Percentiles rank a stretch among this genome's conserved stretches.
Evolutionary conservation across 345 rosid species (phyloP).

Genomic region (Kandelia obovata): DNA sequence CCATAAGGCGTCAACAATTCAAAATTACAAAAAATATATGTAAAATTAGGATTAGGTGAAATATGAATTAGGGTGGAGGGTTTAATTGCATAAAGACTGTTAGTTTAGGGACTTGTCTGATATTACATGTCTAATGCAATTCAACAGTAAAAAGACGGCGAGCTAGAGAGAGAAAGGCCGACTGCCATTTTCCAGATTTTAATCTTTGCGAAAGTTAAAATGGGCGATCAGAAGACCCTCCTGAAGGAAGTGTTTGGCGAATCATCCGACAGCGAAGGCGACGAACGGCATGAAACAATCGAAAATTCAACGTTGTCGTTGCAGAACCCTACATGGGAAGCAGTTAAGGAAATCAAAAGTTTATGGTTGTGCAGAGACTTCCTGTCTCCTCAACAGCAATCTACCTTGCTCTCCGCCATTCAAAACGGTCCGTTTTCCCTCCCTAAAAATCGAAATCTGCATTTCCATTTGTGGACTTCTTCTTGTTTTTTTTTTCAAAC

Average conservation of each 20-base stretch:
- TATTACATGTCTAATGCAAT: no score
- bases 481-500: not conserved
- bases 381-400: slow-evolving; percentile 54
- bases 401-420: slow-evolving; percentile 53
- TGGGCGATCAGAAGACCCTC: slow-evolving; percentile 19
- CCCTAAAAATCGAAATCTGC: not conserved
- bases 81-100: no score
- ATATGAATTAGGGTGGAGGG: no score
- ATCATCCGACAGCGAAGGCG: slow-evolving; percentile 58
- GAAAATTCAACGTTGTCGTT: slow-evolving; percentile 10
- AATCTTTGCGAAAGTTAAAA: not conserved
- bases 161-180: no score
- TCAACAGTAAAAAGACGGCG: no score
- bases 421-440: slow-evolving; percentile 41
- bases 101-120: no score
- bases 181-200: no score
- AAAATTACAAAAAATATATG: not conserved
- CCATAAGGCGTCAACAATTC: not conserved
- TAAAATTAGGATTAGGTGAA: no score
- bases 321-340: slow-evolving; percentile 45
- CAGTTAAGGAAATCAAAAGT: slow-evolving; percentile 48
- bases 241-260: slow-evolving; percentile 63
- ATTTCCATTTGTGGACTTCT: not conserved
- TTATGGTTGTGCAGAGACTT: slow-evolving; percentile 67
- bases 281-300: slow-evolving; percentile 3